phyloP scores from a whole-genome alignment of 306 rosid species.

The Vicia villosa region DNA sequence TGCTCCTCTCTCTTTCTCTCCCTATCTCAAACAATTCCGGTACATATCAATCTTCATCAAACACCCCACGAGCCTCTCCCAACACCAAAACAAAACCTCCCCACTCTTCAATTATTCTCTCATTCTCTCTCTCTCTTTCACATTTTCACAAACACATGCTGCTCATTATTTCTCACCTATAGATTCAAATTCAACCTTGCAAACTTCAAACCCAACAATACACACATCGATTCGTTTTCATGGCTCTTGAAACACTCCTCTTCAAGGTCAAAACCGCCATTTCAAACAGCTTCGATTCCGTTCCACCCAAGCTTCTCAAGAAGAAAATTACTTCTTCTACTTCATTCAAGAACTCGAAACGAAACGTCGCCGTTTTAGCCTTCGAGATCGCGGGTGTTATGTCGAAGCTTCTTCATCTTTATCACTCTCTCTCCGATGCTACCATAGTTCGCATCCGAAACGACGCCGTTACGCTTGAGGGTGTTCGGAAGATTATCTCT shows the following conservation, averaged over 20 bases:
- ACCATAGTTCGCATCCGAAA: slow-evolving; percentile 62
- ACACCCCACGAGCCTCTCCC: slow-evolving; percentile 43
- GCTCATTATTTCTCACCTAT: not conserved
- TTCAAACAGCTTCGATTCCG: slow-evolving; percentile 58
- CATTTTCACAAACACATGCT: slow-evolving; percentile 42
- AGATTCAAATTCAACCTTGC: slow-evolving; percentile 3
- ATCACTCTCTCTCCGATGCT: slow-evolving; percentile 72
- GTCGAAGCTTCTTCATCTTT: slow-evolving; percentile 89
- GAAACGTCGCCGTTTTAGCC: slow-evolving; percentile 67
- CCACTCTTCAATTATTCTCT: slow-evolving; percentile 39
- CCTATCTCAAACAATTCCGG: slow-evolving; percentile 32
- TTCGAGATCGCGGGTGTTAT: slow-evolving; percentile 80
- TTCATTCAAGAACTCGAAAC: slow-evolving; percentile 42
- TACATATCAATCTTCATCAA: slow-evolving; percentile 34
- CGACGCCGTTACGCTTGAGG: slow-evolving; percentile 70
- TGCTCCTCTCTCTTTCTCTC: slow-evolving; percentile 14
- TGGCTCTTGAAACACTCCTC: slow-evolving; percentile 86
- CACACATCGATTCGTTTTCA: not conserved
- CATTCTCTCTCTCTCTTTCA: not conserved
- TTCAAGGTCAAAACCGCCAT: slow-evolving; percentile 74
- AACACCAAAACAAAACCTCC: not conserved
- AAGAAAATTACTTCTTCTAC: slow-evolving; percentile 44
- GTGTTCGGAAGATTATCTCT: slow-evolving; percentile 78
- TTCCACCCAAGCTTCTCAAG: slow-evolving; percentile 46
- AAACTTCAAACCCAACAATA: not conserved